Conservation (phyloP, 441 rosid genomes). For the Brassica balearica region DNA sequence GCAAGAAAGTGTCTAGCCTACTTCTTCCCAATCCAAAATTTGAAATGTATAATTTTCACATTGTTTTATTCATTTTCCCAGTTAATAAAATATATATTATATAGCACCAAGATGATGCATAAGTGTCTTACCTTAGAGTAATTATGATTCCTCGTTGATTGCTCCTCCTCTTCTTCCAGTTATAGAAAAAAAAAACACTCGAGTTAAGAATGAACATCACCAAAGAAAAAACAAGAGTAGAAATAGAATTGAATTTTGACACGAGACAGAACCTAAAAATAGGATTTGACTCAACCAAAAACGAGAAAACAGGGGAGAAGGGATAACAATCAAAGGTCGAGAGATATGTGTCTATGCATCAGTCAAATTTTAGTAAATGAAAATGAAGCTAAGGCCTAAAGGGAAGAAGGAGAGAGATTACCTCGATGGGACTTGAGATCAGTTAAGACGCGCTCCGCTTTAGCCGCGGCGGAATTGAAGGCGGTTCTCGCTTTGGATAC, state of each 20-base stretch:
- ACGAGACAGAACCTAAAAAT: slow-evolving; percentile 31
- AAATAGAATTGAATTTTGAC: slow-evolving; percentile 34
- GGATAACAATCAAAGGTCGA: slow-evolving; percentile 36
- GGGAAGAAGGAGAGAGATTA: slow-evolving; percentile 30
- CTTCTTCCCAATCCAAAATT: background rate
- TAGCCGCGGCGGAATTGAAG: slow-evolving; percentile 93
- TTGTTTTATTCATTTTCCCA: background rate
- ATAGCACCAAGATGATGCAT: slow-evolving; percentile 1
- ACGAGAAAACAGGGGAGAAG: slow-evolving; percentile 15
- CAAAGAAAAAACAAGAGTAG: slow-evolving; percentile 26
- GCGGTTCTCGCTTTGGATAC: slow-evolving; percentile 93
- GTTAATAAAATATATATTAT: background rate
- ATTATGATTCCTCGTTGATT: slow-evolving; percentile 45
- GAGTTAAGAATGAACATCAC: slow-evolving; percentile 36
- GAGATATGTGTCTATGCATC: slow-evolving; percentile 25
- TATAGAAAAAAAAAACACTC: background rate
- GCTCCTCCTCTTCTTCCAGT: slow-evolving; percentile 59
- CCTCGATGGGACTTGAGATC: slow-evolving; percentile 93
- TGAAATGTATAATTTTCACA: background rate
- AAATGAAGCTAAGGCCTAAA: slow-evolving; percentile 17
- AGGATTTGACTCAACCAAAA: slow-evolving; percentile 25
- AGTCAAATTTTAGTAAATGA: slow-evolving; percentile 51
- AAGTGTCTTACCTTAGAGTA: slow-evolving; percentile 57
- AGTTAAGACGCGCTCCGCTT: slow-evolving; percentile 95
- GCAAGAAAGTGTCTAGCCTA: background rate